Conservation (phyloP, 2,329 filamentous ascomycete species). For the Pseudogymnoascus sp. region DNA sequence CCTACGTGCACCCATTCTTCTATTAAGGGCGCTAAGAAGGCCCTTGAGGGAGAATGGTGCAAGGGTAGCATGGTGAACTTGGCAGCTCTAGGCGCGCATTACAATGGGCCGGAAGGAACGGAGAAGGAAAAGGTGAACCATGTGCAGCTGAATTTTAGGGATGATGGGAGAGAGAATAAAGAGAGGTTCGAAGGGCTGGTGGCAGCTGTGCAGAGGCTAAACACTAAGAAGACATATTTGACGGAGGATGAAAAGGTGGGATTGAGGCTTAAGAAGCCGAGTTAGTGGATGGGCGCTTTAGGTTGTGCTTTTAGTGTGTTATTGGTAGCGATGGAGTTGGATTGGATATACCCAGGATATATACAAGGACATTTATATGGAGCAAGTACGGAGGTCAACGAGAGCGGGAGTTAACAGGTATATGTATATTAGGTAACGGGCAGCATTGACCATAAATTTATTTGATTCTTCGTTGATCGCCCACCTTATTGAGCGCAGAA, state of each 20-base stretch:
- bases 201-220: not conserved
- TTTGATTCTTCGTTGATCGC: not conserved
- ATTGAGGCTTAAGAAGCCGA: not conserved
- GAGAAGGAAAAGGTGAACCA: slow-evolving; percentile 6
- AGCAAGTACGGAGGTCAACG: not conserved
- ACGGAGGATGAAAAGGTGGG: not conserved
- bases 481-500: too few species aligned
- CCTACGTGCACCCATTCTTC: not conserved
- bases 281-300: not conserved
- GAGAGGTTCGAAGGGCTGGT: not conserved
- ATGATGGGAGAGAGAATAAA: not conserved
- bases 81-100: not conserved
- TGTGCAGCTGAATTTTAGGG: not conserved
- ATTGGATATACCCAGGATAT: slow-evolving; percentile 3
- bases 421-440: not conserved
- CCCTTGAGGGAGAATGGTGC: not conserved
- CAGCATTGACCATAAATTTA: not conserved
- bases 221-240: not conserved
- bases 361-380: not conserved
- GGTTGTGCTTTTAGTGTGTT: not conserved
- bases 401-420: not conserved
- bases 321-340: not conserved
- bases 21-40: not conserved
- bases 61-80: slow-evolving; percentile 8
- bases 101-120: not conserved